Conservation (phyloP, 805 yeast species). For the Sugiyamaella smithiae region DNA sequence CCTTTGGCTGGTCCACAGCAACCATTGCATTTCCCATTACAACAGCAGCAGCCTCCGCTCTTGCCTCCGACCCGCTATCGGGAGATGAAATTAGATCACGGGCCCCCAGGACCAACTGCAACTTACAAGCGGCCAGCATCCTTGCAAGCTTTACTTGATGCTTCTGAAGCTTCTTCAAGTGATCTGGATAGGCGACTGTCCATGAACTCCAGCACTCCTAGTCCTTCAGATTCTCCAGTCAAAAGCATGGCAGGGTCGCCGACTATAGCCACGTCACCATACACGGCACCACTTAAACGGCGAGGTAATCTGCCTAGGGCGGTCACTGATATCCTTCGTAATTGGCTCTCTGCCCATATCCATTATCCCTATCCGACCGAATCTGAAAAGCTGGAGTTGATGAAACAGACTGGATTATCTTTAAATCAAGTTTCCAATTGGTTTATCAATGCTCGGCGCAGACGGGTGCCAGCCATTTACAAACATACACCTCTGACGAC, state of each 20-base stretch:
- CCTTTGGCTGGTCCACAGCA: background rate
- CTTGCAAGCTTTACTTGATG: conserved; percentile 5
- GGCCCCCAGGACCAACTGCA: background rate
- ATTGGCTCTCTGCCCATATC: conserved; percentile 72
- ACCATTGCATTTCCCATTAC: background rate
- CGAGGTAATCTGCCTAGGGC: conserved; percentile 78
- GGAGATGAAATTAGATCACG: background rate
- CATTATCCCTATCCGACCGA: conserved; percentile 84
- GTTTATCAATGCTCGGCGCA: conserved; percentile 83
- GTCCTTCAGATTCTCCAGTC: conserved; percentile 8
- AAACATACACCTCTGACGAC: conserved; percentile 2
- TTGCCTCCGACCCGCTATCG: background rate
- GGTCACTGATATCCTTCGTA: conserved; percentile 66
- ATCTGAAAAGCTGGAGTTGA: conserved; percentile 66
- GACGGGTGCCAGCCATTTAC: conserved; percentile 50
- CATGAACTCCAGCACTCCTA: conserved; percentile 5
- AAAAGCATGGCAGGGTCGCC: conserved; percentile 4
- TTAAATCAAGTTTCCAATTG: conserved; percentile 80
- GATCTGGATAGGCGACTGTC: background rate
- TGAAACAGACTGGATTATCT: conserved; percentile 71
- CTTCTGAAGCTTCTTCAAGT: conserved; percentile 1
- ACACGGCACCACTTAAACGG: conserved; percentile 30
- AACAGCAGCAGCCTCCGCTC: background rate
- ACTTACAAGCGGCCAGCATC: background rate
- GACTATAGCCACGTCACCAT: conserved; percentile 11